Percentiles rank a stretch among this genome's conserved stretches.
Evolutionary conservation across 805 yeast genomes (phyloP).

Genomic region (Kockiozyma suomiensis): DNA sequence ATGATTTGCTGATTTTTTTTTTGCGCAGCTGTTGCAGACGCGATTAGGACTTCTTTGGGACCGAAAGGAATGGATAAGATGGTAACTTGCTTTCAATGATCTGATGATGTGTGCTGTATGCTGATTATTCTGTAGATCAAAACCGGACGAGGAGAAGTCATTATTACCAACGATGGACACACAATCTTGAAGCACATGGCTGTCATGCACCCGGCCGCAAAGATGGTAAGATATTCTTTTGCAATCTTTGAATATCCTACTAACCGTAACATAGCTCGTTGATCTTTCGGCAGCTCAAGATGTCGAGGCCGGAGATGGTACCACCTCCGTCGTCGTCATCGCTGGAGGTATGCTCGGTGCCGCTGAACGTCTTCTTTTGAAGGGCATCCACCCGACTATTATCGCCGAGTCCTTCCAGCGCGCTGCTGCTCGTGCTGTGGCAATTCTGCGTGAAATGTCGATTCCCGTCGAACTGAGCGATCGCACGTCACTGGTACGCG

Average conservation of each 20-base stretch:
- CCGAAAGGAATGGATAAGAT: conserved; percentile 99
- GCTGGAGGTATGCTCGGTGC: conserved; percentile 95
- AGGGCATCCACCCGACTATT: conserved; percentile 91
- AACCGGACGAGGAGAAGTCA: conserved; percentile 87
- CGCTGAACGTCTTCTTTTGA: conserved; percentile 83
- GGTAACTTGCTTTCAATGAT: conserved; percentile 47
- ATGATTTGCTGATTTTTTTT: not conserved
- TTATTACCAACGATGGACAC: conserved; percentile 97
- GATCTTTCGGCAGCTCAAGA: conserved; percentile 98
- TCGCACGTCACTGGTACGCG: conserved; percentile 79
- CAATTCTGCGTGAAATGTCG: conserved; percentile 82
- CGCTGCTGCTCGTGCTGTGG: conserved; percentile 82
- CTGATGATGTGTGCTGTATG: not conserved
- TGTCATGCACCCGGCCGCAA: conserved; percentile 96
- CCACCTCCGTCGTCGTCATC: conserved; percentile 93
- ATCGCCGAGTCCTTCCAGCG: conserved; percentile 92
- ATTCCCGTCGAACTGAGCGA: conserved; percentile 77
- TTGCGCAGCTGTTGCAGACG: conserved; percentile 89
- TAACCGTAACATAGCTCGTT: too few relatives aligned
- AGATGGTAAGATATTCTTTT: conserved; percentile 67
- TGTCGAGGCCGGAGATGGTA: conserved; percentile 99
- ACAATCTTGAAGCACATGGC: conserved; percentile 98
- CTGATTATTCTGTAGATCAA: conserved; percentile 52
- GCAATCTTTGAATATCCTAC: too few relatives aligned
- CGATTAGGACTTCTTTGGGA: conserved; percentile 91